Percentiles rank a stretch among this genome's conserved stretches.
Conservation (phyloP, 2,329 filamentous ascomycete genomes). For the Orbilia brochopaga region DNA sequence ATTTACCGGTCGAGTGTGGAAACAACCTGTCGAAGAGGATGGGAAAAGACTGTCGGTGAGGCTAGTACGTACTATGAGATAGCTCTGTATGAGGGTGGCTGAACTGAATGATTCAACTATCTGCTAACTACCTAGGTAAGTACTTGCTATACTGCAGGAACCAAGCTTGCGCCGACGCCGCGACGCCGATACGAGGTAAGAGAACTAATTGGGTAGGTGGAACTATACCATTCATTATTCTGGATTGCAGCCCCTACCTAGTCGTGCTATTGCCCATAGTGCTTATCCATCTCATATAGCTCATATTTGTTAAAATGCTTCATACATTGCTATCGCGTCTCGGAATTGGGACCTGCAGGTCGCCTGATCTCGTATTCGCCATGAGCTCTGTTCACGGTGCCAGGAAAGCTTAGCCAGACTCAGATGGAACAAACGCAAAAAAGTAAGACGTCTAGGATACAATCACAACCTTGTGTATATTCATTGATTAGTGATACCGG, state of each 20-base stretch:
- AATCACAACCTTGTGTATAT: too few species aligned
- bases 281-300: not conserved
- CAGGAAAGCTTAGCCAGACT: too few species aligned
- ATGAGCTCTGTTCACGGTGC: not conserved
- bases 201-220: not conserved
- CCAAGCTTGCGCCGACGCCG: too few species aligned
- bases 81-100: not conserved
- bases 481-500: too few species aligned
- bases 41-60: not conserved
- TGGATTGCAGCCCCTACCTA: not conserved
- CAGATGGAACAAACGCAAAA: not conserved
- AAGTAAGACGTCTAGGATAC: not conserved
- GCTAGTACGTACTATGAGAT: not conserved
- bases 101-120: not conserved
- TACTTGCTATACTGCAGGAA: too few species aligned
- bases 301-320: too few species aligned
- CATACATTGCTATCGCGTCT: not conserved
- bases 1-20: conserved; percentile 2
- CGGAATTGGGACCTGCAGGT: not conserved
- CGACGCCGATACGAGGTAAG: not conserved
- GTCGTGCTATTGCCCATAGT: not conserved
- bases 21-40: not conserved
- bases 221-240: not conserved
- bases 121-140: not conserved
- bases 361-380: not conserved